Percentiles rank a stretch among this genome's conserved stretches.
Evolutionary conservation across 2,329 filamentous ascomycete genomes (phyloP).

Genomic region (Xylaria sp.): DNA sequence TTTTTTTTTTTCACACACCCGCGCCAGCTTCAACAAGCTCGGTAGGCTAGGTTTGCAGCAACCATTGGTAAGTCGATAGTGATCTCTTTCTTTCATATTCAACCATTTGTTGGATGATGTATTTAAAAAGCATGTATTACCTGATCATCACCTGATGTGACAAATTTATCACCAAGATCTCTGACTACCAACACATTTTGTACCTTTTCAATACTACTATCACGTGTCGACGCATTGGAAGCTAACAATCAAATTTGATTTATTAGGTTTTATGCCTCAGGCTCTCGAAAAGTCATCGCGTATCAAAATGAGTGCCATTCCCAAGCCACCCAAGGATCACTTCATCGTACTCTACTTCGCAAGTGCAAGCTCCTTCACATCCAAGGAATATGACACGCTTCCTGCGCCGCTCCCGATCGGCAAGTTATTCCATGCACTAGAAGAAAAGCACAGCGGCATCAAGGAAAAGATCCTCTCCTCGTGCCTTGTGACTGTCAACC

Average conservation of each 20-base stretch:
- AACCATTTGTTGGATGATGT: slow-evolving; percentile 63
- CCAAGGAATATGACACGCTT: slow-evolving; percentile 72
- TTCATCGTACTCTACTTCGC: slow-evolving; percentile 89
- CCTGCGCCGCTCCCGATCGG: slow-evolving; percentile 71
- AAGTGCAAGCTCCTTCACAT: slow-evolving; percentile 75
- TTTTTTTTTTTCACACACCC: slow-evolving; percentile 1
- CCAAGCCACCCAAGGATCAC: slow-evolving; percentile 67
- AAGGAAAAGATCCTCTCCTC: slow-evolving; percentile 73
- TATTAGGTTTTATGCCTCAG: slow-evolving; percentile 2
- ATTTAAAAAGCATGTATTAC: slow-evolving; percentile 67
- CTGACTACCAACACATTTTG: slow-evolving; percentile 59
- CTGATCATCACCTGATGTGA: slow-evolving; percentile 66
- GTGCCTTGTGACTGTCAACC: slow-evolving; percentile 81
- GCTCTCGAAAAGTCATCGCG: not conserved
- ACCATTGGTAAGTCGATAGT: slow-evolving; percentile 15
- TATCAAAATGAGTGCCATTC: slow-evolving; percentile 50
- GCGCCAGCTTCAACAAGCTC: slow-evolving; percentile 21
- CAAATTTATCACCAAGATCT: slow-evolving; percentile 76
- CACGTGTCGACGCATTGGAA: not conserved
- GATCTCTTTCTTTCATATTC: not conserved
- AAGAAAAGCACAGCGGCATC: slow-evolving; percentile 76
- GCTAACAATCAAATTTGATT: slow-evolving; percentile 32
- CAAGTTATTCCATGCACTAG: slow-evolving; percentile 73
- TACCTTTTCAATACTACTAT: slow-evolving; percentile 29
- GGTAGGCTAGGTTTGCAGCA: not conserved